phyloP scores from a whole-genome alignment of 2,329 filamentous ascomycete genomes.

The Boeremia lycopersici region DNA sequence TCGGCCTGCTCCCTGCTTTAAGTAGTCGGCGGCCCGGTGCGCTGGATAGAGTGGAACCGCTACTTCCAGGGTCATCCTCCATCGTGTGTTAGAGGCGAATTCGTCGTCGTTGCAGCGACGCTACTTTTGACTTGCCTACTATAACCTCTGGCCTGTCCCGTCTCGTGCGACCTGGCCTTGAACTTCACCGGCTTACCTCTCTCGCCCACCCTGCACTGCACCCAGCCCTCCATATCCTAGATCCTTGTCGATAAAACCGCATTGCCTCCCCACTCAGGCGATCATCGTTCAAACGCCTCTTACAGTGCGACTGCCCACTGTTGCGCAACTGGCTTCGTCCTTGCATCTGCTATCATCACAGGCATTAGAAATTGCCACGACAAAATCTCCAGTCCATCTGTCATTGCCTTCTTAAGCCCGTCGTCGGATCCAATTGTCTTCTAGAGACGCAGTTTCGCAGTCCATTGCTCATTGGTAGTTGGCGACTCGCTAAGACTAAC shows the following conservation, averaged over 20 bases:
- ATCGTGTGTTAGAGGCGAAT: slow-evolving; percentile 37
- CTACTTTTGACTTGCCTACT: slow-evolving; percentile 41
- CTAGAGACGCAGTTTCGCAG: slow-evolving; percentile 32
- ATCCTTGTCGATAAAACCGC: slow-evolving; percentile 43
- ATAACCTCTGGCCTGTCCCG: slow-evolving; percentile 40
- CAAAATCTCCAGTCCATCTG: slow-evolving; percentile 9
- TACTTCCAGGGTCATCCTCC: slow-evolving; percentile 39
- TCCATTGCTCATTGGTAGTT: slow-evolving; percentile 40
- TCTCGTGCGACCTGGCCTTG: slow-evolving; percentile 37
- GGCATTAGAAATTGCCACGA: slow-evolving; percentile 19
- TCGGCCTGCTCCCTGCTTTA: slow-evolving; percentile 39
- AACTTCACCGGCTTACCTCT: slow-evolving; percentile 23
- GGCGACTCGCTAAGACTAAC: slow-evolving; percentile 40
- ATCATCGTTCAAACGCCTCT: slow-evolving; percentile 37
- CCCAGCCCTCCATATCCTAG: slow-evolving; percentile 38
- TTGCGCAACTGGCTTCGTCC: slow-evolving; percentile 26
- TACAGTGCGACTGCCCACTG: slow-evolving; percentile 28
- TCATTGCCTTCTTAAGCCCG: slow-evolving; percentile 22
- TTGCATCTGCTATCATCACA: slow-evolving; percentile 26
- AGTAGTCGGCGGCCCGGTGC: slow-evolving; percentile 39
- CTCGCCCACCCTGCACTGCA: slow-evolving; percentile 30
- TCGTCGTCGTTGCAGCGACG: slow-evolving; percentile 36
- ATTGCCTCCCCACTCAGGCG: slow-evolving; percentile 44
- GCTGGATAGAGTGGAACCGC: slow-evolving; percentile 33
- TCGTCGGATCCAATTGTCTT: slow-evolving; percentile 25